Evolutionary conservation across 345 rosid species (phyloP).

Genomic region (Euphorbia lathyris): DNA sequence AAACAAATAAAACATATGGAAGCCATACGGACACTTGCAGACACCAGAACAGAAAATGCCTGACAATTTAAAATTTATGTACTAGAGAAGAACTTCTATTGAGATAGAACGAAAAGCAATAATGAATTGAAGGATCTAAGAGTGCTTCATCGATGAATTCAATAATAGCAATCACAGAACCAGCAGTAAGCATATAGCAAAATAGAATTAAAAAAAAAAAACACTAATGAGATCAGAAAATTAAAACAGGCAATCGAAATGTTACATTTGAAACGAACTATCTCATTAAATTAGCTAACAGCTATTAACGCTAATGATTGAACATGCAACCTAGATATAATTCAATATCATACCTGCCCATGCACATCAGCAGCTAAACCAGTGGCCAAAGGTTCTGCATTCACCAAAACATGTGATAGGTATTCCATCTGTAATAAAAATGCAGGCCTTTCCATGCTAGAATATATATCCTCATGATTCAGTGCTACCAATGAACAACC

Average conservation of each 20-base stretch:
- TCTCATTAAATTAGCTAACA: neutral
- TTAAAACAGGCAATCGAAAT: no score
- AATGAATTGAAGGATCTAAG: neutral
- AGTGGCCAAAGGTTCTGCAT: conserved; percentile 80
- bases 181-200: neutral
- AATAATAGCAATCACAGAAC: neutral
- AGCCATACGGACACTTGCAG: neutral
- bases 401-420: conserved; percentile 69
- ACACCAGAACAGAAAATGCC: neutral
- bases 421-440: conserved; percentile 60
- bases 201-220: neutral
- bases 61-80: no score
- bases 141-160: neutral
- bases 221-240: neutral
- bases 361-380: conserved; percentile 93
- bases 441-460: conserved; percentile 46
- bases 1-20: neutral
- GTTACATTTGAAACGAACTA: neutral
- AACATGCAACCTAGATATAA: neutral
- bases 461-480: conserved; percentile 72
- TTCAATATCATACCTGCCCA: conserved; percentile 58
- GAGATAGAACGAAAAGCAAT: neutral
- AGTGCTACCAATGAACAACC: conserved; percentile 69
- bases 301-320: neutral
- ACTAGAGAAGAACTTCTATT: neutral